Evolutionary conservation across 768 basidiomycete species (phyloP).

Genomic region (Xerocomus brunneocitrinus): DNA sequence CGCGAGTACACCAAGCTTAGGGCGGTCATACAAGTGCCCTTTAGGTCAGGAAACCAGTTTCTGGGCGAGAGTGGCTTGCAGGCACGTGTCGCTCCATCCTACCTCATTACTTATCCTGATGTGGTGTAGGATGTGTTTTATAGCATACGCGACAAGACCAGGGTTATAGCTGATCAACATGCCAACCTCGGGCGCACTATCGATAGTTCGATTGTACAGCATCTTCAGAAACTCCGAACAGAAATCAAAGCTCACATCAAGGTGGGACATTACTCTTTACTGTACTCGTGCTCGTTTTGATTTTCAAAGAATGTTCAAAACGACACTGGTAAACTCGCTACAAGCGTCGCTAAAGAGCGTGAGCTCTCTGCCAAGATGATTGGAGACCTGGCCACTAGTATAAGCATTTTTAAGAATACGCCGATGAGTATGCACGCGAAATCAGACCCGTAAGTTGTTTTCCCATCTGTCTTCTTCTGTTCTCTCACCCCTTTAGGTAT

Average conservation of each 20-base stretch:
- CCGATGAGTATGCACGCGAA: slow-evolving; percentile 77
- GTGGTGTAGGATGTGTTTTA: slow-evolving; percentile 79
- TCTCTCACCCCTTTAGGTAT: slow-evolving; percentile 37
- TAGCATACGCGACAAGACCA: slow-evolving; percentile 87
- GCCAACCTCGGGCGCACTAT: slow-evolving; percentile 95
- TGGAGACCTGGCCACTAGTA: slow-evolving; percentile 79
- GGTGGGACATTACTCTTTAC: slow-evolving; percentile 35
- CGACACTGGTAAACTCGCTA: slow-evolving; percentile 89
- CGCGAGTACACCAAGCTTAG: slow-evolving; percentile 90
- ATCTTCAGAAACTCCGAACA: slow-evolving; percentile 87
- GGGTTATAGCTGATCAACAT: slow-evolving; percentile 91
- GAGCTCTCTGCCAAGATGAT: slow-evolving; percentile 78
- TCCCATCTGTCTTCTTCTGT: background rate
- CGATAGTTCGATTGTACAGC: slow-evolving; percentile 95
- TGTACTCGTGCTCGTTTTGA: background rate
- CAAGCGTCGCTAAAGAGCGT: slow-evolving; percentile 88
- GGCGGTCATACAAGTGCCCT: slow-evolving; percentile 95
- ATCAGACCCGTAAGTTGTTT: slow-evolving; percentile 11
- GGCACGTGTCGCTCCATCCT: slow-evolving; percentile 34
- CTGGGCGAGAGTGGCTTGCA: slow-evolving; percentile 96
- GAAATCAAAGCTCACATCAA: slow-evolving; percentile 99
- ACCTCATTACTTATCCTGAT: background rate
- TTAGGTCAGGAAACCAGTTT: slow-evolving; percentile 93
- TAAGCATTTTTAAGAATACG: slow-evolving; percentile 93
- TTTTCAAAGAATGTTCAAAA: slow-evolving; percentile 78